Evolutionary conservation across 164 flowering plant genomes (phyloP).

Genomic region (Houttuynia cordata): DNA sequence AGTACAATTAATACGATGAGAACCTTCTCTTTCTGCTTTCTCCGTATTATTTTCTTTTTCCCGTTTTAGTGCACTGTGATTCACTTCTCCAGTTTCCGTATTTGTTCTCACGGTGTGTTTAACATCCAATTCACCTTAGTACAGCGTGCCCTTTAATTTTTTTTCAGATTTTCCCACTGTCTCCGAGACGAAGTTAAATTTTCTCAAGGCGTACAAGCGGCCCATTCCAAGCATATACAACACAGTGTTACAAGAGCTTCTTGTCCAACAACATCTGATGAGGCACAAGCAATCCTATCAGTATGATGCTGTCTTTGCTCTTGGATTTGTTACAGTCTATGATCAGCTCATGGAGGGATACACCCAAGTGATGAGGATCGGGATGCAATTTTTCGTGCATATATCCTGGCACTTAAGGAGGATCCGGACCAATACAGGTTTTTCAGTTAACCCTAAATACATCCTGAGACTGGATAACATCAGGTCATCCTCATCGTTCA

Average conservation of each 20-base stretch:
- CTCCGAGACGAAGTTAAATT: conserved; percentile 71
- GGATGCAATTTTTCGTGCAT: conserved; percentile 71
- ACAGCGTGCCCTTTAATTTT: neutral
- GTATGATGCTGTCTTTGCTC: conserved; percentile 90
- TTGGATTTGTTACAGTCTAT: conserved; percentile 91
- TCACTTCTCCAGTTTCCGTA: too few species aligned
- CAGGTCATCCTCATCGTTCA: neutral
- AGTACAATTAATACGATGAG: too few species aligned
- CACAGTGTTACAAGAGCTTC: conserved; percentile 76
- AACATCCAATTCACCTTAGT: too few species aligned
- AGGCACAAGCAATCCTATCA: conserved; percentile 62
- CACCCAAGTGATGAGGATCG: conserved; percentile 76
- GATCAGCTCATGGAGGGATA: conserved; percentile 97
- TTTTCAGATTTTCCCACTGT: conserved; percentile 70
- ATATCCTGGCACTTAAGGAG: conserved; percentile 71
- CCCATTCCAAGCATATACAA: conserved; percentile 94
- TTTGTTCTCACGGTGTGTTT: too few species aligned
- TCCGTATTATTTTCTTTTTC: too few species aligned
- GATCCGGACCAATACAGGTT: conserved; percentile 88
- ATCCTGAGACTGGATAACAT: neutral
- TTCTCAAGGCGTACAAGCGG: conserved; percentile 67
- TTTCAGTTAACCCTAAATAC: neutral
- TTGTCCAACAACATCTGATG: conserved; percentile 90
- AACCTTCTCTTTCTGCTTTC: too few species aligned
- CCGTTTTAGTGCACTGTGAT: too few species aligned